Evolutionary conservation across 768 basidiomycete genomes (phyloP).

Genomic region (Podaxis sp.): DNA sequence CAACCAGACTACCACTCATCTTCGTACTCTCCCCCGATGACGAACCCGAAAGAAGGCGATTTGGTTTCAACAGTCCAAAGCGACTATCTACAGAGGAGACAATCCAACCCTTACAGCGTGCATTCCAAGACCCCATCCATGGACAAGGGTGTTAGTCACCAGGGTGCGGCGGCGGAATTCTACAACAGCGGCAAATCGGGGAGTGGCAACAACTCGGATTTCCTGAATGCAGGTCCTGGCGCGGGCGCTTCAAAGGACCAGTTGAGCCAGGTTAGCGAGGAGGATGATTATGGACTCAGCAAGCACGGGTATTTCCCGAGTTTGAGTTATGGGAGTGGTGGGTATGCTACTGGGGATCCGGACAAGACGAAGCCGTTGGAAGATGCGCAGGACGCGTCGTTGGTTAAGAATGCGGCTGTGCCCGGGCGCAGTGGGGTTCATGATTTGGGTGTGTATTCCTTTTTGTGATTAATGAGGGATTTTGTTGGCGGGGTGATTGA

Average conservation of each 20-base stretch:
- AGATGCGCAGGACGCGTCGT: slow-evolving; percentile 30
- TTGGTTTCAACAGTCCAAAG: neutral
- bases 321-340: neutral
- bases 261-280: neutral
- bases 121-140: neutral
- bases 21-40: neutral
- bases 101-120: neutral
- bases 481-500: neutral
- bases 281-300: neutral
- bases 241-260: slow-evolving; percentile 2
- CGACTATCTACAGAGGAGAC: neutral
- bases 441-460: slow-evolving; percentile 43
- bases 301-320: neutral
- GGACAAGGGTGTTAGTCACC: neutral
- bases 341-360: neutral
- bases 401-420: slow-evolving; percentile 45
- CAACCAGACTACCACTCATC: neutral
- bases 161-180: slow-evolving; percentile 6
- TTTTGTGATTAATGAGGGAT: neutral
- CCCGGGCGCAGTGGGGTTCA: slow-evolving; percentile 40
- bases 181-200: neutral
- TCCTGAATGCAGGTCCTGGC: neutral
- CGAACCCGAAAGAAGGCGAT: neutral
- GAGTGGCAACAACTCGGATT: neutral
- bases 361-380: slow-evolving; percentile 11